Base-by-base conservation (phyloP, 2,329 filamentous ascomycete species). In the Clarireedia paspali region DNA sequence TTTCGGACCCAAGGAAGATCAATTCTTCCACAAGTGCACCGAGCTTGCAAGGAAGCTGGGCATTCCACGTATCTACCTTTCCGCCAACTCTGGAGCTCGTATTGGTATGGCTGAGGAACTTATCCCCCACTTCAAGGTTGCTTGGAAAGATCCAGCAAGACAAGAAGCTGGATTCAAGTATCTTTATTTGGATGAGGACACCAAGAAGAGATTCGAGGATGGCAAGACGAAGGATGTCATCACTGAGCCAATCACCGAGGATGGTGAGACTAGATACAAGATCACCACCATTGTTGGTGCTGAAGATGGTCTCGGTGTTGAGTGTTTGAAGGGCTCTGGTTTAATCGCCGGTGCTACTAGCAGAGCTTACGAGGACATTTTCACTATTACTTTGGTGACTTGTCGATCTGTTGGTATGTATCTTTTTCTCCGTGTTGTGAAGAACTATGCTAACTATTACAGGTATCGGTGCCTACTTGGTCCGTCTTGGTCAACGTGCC, bases 11-110 rank as follows among this genome's bases (percentile, higher is more conserved):
- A 86, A 87, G 74, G 94, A 99, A 77, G 94, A 99, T 74, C 87
- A 89, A 67, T 99, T 96, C 83, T 99, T 99, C 84, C 82, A 95
- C 80, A 96, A 97, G 81, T 99, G 94, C 77, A 97, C 94, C 9
- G 91, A 99, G 74, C 80, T 96, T 63, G 94, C 94, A 60, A 86
- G 91, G 67, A 92, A 90, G 78, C 79, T 96, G 60, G 94, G 94
- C 40, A 96, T 99, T 67, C 94, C 94, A 24, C 89, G 94, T 65
- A 92, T 99, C 70, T 99, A 99, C 76, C 79, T 99, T 58, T 99
- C 94, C 71, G 94, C 94, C 71, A 99, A 99, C 81, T 99, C 94
- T 58, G 94, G 94, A 82, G 94, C 94, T 63, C 91, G 94, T 69
- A 89, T 99, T 66, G 94, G 94, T 68, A 87, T 99, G 73, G 94